Base-by-base conservation (phyloP, 768 basidiomycete species). In the Crepidotus variabilis region DNA sequence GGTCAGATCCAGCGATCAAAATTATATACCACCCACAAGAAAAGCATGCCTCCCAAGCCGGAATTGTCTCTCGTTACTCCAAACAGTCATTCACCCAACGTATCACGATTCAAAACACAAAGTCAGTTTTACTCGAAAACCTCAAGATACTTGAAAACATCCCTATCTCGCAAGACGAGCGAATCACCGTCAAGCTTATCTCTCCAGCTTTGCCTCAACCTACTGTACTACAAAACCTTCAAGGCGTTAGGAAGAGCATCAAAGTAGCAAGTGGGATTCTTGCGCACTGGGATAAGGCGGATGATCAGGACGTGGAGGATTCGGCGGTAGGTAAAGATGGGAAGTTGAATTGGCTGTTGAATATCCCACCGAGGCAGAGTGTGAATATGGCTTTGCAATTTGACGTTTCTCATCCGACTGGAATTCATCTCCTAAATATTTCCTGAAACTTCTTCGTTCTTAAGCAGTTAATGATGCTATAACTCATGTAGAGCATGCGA, bases 1-100 rank as follows among this genome's bases (percentile, higher is more conserved):
- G 77, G 2, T 50, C 75, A 14, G 77, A 77, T 55, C 71, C 71
- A 2, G 76, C 76, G 21, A 68, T 78, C 56, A 71, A 71, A n/a
- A 61, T 76, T 2, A 74, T 72, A 2, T 77, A 78, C 59, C 72
- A 72, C 39, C 76, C 76, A 7, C 65, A 65, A 13, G 63, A 59
- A 33, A 74, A 70, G 58, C 72, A 72, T 50, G 57, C 60, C 24
- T 67, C 72, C 0, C 62, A 71, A 18, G 64, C 66, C 6, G 74
- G 76, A 0, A 72, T 76, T 52, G 70, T 69, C 58, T 64, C 59
- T 23, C 77, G 74, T 54, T 66, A 68, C 3, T 65, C 64, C 7
- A 71, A 57, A n/a, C 63, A 70, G 18, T 46, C 56, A 32, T 75
- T 68, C 62, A 63, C 67, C 9, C 76, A 77, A 56, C 72, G 70